Evolutionary conservation across 2,329 filamentous ascomycete genomes (phyloP), one percentile per base, ranked within the genome.

Genomic region (Fusarium ramigenum): DNA sequence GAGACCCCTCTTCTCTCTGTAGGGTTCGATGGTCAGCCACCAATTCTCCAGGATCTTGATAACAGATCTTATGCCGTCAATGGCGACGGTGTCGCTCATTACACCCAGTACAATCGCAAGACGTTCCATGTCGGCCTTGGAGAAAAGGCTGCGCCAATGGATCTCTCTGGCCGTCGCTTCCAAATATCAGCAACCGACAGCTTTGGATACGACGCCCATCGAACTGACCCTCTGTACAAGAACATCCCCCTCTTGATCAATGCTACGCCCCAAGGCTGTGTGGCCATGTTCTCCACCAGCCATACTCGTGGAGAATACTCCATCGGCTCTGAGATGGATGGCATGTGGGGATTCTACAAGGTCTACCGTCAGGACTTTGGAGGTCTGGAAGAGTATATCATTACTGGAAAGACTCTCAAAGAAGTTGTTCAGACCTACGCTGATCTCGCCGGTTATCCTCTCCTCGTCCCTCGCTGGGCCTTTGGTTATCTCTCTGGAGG

Each of bases 271-370:
- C 77, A 87, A 6, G 92, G 91, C 1, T 92, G 89, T 57, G 86
- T 93, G 0, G 92, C 87, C 1, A 86, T 91, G 23, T 93, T 94
- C 79, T 93, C 92, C 0, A 91, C 91, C 0, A 89, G 88, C 5
- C 90, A 93, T 76, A 85, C 87, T 1, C 83, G 92, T 58, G 91
- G 90, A 1, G 87, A 86, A 21, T 93, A 91, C 83, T 88, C 88
- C 14, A 85, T 94, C 12, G 92, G 92, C 5, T 89, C 89, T 2
- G 92, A 94, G 79, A 91, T 94, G 81, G 92, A 94, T 77, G 92
- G 92, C 34, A 87, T 93, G 82, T 94, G 92, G 91, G 92, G 92
- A 1, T 88, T 88, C 64, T 93, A 90, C 86, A 93, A 93, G 79
- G 90, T 93, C 25, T 93, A 93, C 75, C 87, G 92, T 12, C 92